Evolutionary conservation across 2,329 filamentous ascomycete genomes (phyloP).

Genomic region (Trichoderma citrinoviride): DNA sequence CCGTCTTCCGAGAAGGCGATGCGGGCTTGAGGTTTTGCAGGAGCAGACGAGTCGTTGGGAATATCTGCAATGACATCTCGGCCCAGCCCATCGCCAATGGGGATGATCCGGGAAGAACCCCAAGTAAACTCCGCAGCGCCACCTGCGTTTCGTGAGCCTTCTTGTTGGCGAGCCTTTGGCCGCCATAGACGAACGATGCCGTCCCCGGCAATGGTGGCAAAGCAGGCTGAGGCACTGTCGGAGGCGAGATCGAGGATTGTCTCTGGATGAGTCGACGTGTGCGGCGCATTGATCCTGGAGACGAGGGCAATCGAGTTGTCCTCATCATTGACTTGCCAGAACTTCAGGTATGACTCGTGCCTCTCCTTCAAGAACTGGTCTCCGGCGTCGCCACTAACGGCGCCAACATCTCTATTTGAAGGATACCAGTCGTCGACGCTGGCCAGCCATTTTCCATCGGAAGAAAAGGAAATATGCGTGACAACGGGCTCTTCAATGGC

Average conservation of each 20-base stretch:
- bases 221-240: conserved; percentile 66
- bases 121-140: conserved; percentile 66
- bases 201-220: conserved; percentile 84
- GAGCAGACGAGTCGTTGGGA: conserved; percentile 24
- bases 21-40: conserved; percentile 54
- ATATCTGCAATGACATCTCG: conserved; percentile 38
- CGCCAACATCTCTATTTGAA: conserved; percentile 63
- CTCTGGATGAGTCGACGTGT: conserved; percentile 56
- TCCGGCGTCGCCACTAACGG: conserved; percentile 35
- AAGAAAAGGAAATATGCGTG: conserved; percentile 69
- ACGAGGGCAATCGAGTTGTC: conserved; percentile 67
- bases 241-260: conserved; percentile 70
- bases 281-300: conserved; percentile 80
- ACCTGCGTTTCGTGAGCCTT: conserved; percentile 57
- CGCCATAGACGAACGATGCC: conserved; percentile 76
- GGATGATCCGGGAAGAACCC: conserved; percentile 63
- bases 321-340: conserved; percentile 70
- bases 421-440: conserved; percentile 91
- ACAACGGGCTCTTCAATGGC: conserved; percentile 76
- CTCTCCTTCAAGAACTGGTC: conserved; percentile 50
- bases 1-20: conserved; percentile 81
- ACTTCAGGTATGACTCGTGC: conserved; percentile 80
- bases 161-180: conserved; percentile 65
- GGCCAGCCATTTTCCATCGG: conserved; percentile 83
- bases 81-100: conserved; percentile 51